Evolutionary conservation across 2,329 filamentous ascomycete species (phyloP).

Genomic region (Colletotrichum simmondsii): DNA sequence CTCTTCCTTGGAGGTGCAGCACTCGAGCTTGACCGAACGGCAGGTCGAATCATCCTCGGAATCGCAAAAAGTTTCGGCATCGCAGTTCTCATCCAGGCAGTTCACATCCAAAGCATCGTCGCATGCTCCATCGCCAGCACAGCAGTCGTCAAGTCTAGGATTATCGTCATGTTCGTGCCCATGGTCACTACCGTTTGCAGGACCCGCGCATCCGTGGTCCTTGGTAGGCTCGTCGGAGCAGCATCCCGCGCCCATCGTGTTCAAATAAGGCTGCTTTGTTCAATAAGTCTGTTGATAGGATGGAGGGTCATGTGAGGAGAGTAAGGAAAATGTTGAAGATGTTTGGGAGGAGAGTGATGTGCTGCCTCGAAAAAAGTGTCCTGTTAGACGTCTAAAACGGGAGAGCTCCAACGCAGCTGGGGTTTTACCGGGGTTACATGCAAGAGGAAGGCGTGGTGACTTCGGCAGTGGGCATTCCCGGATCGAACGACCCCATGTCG

Average conservation of each 20-base stretch:
- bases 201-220: conserved; percentile 3
- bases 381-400: not conserved
- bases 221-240: conserved; percentile 32
- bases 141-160: not conserved
- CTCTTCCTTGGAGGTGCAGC: conserved; percentile 42
- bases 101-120: not conserved
- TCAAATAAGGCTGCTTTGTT: not conserved
- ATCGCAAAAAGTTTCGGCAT: conserved; percentile 36
- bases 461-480: conserved; percentile 7
- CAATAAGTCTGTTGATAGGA: not conserved
- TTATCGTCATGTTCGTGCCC: conserved; percentile 6
- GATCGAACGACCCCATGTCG: conserved; percentile 10
- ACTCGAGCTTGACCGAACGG: conserved; percentile 35
- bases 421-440: conserved; percentile 14
- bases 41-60: conserved; percentile 27
- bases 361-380: not conserved
- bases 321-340: not conserved
- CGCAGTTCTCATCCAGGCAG: conserved; percentile 26
- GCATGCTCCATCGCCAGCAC: conserved; percentile 13
- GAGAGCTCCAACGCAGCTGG: not conserved
- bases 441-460: not conserved
- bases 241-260: conserved; percentile 33
- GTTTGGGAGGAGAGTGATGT: not conserved
- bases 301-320: not conserved
- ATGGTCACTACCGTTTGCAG: not conserved